phyloP scores from a whole-genome alignment of 345 rosid species.

The Salix caprea region DNA sequence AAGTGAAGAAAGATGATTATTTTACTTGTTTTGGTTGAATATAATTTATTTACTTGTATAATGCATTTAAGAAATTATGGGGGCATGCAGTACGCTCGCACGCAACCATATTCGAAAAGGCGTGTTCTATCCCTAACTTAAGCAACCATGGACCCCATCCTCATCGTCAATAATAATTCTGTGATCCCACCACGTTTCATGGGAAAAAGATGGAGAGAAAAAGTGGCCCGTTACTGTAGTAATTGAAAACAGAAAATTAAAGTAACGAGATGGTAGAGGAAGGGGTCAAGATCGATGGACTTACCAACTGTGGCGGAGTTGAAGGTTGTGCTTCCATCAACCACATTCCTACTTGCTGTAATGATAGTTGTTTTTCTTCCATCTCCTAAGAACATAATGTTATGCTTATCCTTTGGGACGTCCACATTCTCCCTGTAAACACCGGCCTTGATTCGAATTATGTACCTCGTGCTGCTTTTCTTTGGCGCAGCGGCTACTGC shows the following conservation, averaged over 20 bases:
- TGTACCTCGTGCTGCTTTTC: slow-evolving; percentile 52
- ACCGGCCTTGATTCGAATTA: slow-evolving; percentile 70
- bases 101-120: no score
- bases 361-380: slow-evolving; percentile 62
- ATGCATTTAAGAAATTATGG: no score
- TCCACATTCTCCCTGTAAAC: slow-evolving; percentile 77
- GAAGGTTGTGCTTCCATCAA: slow-evolving; percentile 78
- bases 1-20: no score
- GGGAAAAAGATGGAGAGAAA: background rate
- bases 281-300: background rate
- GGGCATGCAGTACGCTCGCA: no score
- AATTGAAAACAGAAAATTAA: background rate
- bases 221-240: no score
- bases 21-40: no score
- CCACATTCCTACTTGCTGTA: slow-evolving; percentile 63
- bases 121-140: background rate
- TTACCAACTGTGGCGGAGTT: slow-evolving; percentile 93
- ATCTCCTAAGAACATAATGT: slow-evolving; percentile 80
- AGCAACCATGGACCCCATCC: background rate
- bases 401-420: slow-evolving; percentile 56
- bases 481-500: slow-evolving; percentile 78
- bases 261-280: background rate
- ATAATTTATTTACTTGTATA: no score
- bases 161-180: no score
- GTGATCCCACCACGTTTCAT: background rate